Conservation (phyloP, 257 asterid species). For the Jacaranda mimosifolia region DNA sequence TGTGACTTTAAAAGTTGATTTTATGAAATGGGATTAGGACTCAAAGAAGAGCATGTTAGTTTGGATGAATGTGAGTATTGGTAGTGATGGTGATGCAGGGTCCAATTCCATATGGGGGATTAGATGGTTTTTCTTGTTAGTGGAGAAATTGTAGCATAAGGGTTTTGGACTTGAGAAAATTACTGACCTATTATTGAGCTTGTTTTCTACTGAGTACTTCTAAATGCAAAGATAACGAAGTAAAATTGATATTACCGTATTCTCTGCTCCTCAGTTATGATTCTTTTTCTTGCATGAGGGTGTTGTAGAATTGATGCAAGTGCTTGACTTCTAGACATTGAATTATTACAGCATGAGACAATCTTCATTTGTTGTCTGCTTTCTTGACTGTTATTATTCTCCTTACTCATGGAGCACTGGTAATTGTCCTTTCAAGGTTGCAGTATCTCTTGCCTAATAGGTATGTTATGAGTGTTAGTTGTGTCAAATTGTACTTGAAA, state of each 20-base stretch:
- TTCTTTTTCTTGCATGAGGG: neutral
- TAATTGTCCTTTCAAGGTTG: constrained; percentile 3
- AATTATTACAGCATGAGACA: neutral
- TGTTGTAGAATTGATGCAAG: constrained; percentile 16
- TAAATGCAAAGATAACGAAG: neutral
- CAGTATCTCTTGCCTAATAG: too few species aligned
- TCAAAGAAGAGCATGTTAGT: constrained; percentile 16
- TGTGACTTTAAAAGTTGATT: neutral
- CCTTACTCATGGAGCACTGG: constrained; percentile 1
- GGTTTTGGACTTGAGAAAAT: neutral
- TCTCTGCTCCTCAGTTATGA: neutral
- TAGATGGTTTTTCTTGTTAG: neutral
- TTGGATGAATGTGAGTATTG: constrained; percentile 23
- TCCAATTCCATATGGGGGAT: neutral
- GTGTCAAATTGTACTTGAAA: neutral
- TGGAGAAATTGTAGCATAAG: constrained; percentile 1
- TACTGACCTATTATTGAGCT: neutral
- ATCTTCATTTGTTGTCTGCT: neutral
- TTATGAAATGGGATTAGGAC: neutral
- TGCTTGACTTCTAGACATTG: neutral
- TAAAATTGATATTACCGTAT: neutral
- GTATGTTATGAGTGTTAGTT: too few species aligned
- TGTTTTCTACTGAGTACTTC: neutral
- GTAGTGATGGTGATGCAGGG: neutral
- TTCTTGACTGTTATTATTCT: constrained; percentile 17